Base-by-base conservation (phyloP, 768 basidiomycete genomes). In the Boletales sp. region DNA sequence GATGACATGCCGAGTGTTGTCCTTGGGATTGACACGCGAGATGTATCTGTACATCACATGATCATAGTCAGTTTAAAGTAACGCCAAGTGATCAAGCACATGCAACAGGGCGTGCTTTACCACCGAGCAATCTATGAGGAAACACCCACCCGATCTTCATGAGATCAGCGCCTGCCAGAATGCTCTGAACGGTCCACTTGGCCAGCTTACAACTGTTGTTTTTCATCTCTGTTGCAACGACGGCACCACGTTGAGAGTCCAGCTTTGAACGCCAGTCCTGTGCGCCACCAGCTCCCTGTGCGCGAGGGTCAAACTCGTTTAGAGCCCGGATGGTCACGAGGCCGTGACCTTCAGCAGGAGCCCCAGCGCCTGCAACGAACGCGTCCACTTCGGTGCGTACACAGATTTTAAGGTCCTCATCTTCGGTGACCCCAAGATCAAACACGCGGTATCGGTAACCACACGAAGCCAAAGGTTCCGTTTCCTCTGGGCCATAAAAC, bases 201-300 rank as follows among this genome's bases (percentile, higher is more conserved):
- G 94, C 94, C 27, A 99, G 80, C 69, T 99, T 99, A 74, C 87
- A 94, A 60, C 87, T 90, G 74, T 99, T 99, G 72, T 99, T 99
- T 76, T 98, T 99, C 97, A 98, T 98, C 77, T 99, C 97, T 21
- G 92, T 94, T 32, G 97, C 93, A 52, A 98, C 94, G 38, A 99
- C 95, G 2, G 97, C 97, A 54, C 97, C 97, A 40, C 94, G 83
- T 70, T 97, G 94, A 5, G 89, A 85, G 70, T 99, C 97, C 38
- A 99, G 74, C 71, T 95, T 95, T n/a, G 89, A 81, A 31, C 94
- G 83, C 97, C 97, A 99, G 69, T 99, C 97, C n/a, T 94, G 90
- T 15, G 95, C 94, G 43, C 94, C 93, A 24, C 94, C 95, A 1
- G 90, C 85, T 19, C 95, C 94, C 56, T 83, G 82, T 2, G 93